phyloP scores from a whole-genome alignment of 345 rosid genomes.

The Trapa incisa region DNA sequence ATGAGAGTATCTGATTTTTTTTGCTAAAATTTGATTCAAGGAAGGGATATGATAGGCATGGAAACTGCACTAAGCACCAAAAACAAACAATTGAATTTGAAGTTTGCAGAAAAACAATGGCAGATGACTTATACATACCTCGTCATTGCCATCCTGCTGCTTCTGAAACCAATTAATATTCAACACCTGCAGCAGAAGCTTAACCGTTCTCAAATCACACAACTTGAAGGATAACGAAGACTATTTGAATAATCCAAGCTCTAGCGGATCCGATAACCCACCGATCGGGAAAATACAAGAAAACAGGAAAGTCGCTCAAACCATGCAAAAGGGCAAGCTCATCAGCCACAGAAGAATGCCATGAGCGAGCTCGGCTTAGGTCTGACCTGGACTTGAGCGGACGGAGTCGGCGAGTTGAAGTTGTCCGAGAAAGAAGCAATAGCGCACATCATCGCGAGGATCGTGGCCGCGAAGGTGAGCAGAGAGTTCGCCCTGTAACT shows the following conservation, averaged over 20 bases:
- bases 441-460: conserved; percentile 77
- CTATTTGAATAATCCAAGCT: conserved; percentile 5
- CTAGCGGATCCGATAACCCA: background rate
- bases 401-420: conserved; percentile 63
- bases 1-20: too few species aligned
- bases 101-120: background rate
- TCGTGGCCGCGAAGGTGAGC: conserved; percentile 67
- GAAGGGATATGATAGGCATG: too few species aligned
- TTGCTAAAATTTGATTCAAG: too few species aligned
- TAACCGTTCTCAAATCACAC: background rate
- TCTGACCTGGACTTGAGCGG: conserved; percentile 75
- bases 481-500: conserved; percentile 84
- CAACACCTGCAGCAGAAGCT: conserved; percentile 8
- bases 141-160: background rate
- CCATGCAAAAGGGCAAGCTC: background rate
- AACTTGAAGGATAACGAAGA: background rate
- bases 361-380: background rate
- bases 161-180: conserved; percentile 1
- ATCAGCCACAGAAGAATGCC: background rate
- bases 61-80: background rate
- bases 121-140: background rate
- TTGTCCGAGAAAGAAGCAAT: conserved; percentile 76
- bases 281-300: background rate
- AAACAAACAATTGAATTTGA: background rate
- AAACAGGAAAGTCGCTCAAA: background rate